These are phyloP conservation scores for Coleophoma crateriformis DNA, from an alignment of 2,329 filamentous ascomycete species.

Conservation along the genomic window DNA sequence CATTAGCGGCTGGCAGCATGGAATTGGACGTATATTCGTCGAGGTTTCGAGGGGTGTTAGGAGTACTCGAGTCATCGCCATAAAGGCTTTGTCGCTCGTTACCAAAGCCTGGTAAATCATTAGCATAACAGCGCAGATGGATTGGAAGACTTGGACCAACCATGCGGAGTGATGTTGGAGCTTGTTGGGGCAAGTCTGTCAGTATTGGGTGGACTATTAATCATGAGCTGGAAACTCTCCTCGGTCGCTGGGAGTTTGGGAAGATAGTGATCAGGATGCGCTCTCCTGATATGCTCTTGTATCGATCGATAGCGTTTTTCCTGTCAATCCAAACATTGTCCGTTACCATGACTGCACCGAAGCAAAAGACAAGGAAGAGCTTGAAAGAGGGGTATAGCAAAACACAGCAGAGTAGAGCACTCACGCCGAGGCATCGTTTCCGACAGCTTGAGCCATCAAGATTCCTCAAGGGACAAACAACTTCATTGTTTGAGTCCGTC, in stretches of 20 bases:
- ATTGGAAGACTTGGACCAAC: constrained; percentile 12
- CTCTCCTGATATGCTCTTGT: constrained; percentile 98
- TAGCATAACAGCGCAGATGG: constrained; percentile 15
- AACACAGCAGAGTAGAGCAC: constrained; percentile 39
- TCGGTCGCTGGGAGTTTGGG: constrained; percentile 96
- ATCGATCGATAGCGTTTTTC: constrained; percentile 97
- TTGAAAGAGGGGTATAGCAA: constrained; percentile 19
- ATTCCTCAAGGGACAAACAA: constrained; percentile 91
- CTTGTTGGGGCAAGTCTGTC: constrained; percentile 22
- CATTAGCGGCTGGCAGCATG: constrained; percentile 64
- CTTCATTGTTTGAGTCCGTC: constrained; percentile 88
- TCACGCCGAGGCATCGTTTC: constrained; percentile 96
- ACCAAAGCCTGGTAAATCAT: constrained; percentile 41
- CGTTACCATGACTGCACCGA: constrained; percentile 27
- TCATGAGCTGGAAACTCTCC: constrained; percentile 96
- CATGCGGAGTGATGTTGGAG: constrained; percentile 21
- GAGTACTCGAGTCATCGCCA: constrained; percentile 59
- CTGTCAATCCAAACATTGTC: constrained; percentile 39
- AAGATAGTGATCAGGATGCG: constrained; percentile 95
- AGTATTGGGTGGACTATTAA: constrained; percentile 71
- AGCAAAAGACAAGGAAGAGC: constrained; percentile 10
- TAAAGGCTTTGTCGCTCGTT: constrained; percentile 63
- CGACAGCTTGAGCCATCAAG: constrained; percentile 96
- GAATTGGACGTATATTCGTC: constrained; percentile 62
- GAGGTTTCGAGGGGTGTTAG: constrained; percentile 61